These are phyloP conservation scores for Eucalyptus decipiens DNA, from an alignment of 345 rosid genomes.

Conservation along the genomic window DNA sequence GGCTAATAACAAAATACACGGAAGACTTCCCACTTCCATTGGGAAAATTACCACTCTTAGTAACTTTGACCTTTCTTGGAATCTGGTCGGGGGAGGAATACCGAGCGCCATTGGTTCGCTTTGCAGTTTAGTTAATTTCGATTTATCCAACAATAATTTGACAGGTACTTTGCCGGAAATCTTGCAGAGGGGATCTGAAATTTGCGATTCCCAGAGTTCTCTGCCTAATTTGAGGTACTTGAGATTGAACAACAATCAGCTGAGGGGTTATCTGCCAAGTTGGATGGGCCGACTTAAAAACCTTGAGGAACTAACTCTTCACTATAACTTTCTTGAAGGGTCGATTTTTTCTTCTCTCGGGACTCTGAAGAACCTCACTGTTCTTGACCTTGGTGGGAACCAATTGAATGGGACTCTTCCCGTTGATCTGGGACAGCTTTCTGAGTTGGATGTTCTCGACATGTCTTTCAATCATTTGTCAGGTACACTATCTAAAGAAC, in stretches of 20 bases:
- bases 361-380: conserved; percentile 2
- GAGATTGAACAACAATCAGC: conserved; percentile 1
- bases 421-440: conserved; percentile 15
- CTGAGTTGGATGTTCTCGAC: conserved; percentile 1
- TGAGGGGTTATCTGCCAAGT: conserved; percentile 17
- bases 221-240: conserved; percentile 14
- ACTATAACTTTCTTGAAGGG: conserved; percentile 13
- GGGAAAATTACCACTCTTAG: conserved; percentile 25
- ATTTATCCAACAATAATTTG: conserved; percentile 18
- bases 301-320: conserved; percentile 8
- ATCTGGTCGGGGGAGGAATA: conserved; percentile 14
- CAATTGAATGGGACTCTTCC: conserved; percentile 29
- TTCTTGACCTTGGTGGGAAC: conserved; percentile 9
- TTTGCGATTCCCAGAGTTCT: conserved; percentile 1
- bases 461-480: conserved; percentile 20
- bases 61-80: conserved; percentile 1
- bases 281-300: conserved; percentile 18
- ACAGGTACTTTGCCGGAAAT: conserved; percentile 15
- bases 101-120: conserved; percentile 17
- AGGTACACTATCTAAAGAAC: conserved; percentile 15
- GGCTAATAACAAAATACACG: conserved; percentile 11
- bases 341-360: conserved; percentile 23
- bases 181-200: background rate
- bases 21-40: conserved; percentile 20
- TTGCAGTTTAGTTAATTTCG: conserved; percentile 12